Base-by-base conservation (phyloP, 1,284 basidiomycete species). In the Hypsizygus ulmarius region DNA sequence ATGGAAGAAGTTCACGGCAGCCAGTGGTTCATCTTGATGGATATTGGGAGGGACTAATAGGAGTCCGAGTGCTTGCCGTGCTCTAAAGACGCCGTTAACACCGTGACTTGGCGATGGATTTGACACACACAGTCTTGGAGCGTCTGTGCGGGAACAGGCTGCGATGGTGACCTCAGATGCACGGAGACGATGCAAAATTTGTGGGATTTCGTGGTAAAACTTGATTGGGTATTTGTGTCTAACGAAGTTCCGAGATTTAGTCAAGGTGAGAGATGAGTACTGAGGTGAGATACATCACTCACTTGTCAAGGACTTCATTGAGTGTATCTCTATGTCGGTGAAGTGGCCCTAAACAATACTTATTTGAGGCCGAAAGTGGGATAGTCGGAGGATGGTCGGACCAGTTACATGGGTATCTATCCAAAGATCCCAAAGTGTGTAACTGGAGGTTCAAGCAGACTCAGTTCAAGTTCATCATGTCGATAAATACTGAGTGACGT, bases 371-470 rank as follows among this genome's bases (percentile, higher is more conserved):
- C 19, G 21, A 3, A 25, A 25, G 25, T 2, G 12, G 21, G 16
- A n/a, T 5, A 29, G 21, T 25, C 27, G 38, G 10, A 52, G 8
- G 5, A 38, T 11, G 3, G 15, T 57, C 62, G 10, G 55, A 75
- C 79, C 74, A 47, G 71, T 68, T 46, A 82, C 70, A 61, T 87
- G 80, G n/a, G 79, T 83, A 61, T 91, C 87, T 36, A 92, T 84
- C 87, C 89, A 93, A 6, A 93, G 71, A 50, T 85, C 79, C 90
- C 90, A 93, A 1, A 93, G 71, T 0, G 90, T 93, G 63, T 87
- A 92, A 60, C 88, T 89, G 59, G 15, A 8, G 21, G 41, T 21
- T 5, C 39, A 11, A 29, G 7, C 27, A 2, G 15, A n/a, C 38
- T 49, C 19, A 38, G 10, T 6, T 11, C 39, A 28, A 39, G 30